A percentile compares a stretch with the other conserved stretches of the same genome.
These are phyloP conservation scores for Delitschia confertaspora DNA, from an alignment of 495 filamentous ascomycete genomes.

Conservation along the genomic window DNA sequence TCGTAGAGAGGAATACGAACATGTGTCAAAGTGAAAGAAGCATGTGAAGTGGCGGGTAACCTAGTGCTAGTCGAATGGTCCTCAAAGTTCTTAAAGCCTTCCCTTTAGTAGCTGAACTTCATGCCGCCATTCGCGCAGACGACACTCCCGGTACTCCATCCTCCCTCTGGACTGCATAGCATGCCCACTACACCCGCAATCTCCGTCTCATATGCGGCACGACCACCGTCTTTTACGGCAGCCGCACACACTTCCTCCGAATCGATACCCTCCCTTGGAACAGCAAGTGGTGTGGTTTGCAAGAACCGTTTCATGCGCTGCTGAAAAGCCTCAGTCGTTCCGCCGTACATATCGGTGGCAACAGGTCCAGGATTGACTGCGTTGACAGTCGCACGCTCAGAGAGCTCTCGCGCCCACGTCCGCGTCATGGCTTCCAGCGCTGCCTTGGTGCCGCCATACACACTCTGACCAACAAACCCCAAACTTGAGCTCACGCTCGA, in stretches of 20 bases:
- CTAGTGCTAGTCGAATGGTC: too few relatives aligned
- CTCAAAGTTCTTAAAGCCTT: too few relatives aligned
- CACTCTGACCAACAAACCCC: constrained; percentile 61
- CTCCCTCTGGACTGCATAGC: constrained; percentile 63
- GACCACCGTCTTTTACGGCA: constrained; percentile 54
- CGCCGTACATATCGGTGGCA: constrained; percentile 66
- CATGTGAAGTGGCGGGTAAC: too few relatives aligned
- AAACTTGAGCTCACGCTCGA: constrained; percentile 59
- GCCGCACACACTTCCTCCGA: constrained; percentile 51
- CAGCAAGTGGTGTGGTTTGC: constrained; percentile 58
- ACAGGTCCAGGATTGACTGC: constrained; percentile 84
- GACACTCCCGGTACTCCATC: constrained; percentile 77
- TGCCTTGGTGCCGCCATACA: constrained; percentile 86
- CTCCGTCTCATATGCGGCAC: constrained; percentile 64
- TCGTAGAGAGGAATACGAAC: too few relatives aligned
- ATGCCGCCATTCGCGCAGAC: constrained; percentile 85
- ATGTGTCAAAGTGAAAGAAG: too few relatives aligned
- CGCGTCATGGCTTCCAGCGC: constrained; percentile 89
- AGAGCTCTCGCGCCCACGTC: constrained; percentile 75
- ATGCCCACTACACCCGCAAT: constrained; percentile 80
- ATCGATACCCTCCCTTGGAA: constrained; percentile 47
- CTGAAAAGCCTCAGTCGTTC: constrained; percentile 45
- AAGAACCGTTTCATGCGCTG: constrained; percentile 47
- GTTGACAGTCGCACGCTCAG: constrained; percentile 73
- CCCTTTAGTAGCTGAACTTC: constrained; percentile 44